Percentiles rank a stretch among this genome's conserved stretches.
These are phyloP conservation scores for Lolium rigidum DNA, from an alignment of 176 grass and related monocot genomes.

Conservation along the genomic window DNA sequence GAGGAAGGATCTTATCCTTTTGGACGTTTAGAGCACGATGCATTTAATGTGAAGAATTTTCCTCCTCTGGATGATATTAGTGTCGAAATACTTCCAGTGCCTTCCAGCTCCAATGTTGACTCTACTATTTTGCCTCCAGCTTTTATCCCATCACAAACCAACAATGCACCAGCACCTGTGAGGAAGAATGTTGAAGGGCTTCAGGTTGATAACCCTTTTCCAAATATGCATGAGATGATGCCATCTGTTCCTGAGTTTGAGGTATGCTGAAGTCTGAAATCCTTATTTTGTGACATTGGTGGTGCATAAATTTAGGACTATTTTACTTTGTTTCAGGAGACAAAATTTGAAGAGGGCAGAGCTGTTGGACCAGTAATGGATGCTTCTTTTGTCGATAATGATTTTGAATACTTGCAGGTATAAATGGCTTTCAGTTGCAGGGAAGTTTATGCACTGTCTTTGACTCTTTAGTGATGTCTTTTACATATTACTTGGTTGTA, in stretches of 20 bases:
- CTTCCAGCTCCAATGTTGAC: constrained; percentile 44
- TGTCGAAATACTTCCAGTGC: constrained; percentile 53
- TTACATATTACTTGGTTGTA: constrained; percentile 34
- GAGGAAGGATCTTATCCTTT: constrained; percentile 53
- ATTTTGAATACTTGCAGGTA: constrained; percentile 96
- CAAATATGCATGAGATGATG: constrained; percentile 65
- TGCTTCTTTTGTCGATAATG: constrained; percentile 57
- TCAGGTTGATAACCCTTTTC: constrained; percentile 78
- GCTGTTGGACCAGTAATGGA: constrained; percentile 63
- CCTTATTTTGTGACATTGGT: constrained; percentile 1
- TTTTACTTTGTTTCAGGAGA: constrained; percentile 57
- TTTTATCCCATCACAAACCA: constrained; percentile 40
- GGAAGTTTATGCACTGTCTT: constrained; percentile 21
- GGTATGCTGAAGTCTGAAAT: constrained; percentile 48
- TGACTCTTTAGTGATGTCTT: constrained; percentile 1
- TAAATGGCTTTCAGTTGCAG: constrained; percentile 31
- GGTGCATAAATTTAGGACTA: constrained; percentile 25
- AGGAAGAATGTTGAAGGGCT: constrained; percentile 61
- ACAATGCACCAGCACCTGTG: constrained; percentile 12
- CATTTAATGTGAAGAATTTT: constrained; percentile 50
- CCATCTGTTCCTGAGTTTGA: constrained; percentile 70
- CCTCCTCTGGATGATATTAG: constrained; percentile 53
- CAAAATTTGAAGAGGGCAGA: constrained; percentile 63
- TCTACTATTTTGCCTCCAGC: constrained; percentile 36
- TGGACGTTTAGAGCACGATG: constrained; percentile 43